Evolutionary conservation across 169 alveolate species (phyloP), one percentile per base, ranked within the genome.

Genomic region (Babesia caballi): DNA sequence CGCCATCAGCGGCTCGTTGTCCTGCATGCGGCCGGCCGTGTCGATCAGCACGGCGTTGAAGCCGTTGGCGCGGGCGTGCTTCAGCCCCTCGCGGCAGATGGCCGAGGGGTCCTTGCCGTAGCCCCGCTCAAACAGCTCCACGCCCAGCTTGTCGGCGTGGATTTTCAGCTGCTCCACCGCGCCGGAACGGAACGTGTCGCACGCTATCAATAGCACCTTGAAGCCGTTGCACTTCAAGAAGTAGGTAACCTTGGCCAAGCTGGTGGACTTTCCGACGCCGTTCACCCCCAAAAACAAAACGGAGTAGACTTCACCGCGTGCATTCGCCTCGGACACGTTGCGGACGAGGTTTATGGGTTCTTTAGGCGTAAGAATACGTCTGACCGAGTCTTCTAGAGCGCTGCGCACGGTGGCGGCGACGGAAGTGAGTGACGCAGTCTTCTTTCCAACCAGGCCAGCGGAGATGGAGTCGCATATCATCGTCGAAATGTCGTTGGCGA

Each of bases 1-100:
- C 63, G 95, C 93, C 99, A 98, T 98, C 63, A 98, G 92, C 6
- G 99, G 99, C 81, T 96, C 99, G 85, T 98, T 98, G 81, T 96
- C 99, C 91, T 98, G 99, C 99, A 98, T 98, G 78, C 99, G 93
- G 3, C 99, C 99, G 8, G 99, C 99, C 5, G 99, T 98, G 87
- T 98, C 99, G 33, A 98, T 96, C 38, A 98, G 92, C 8, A 98
- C 99, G 30, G 97, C 99, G 63, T 98, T 99, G 68, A 72, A 89
- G 17, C 94, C 94, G 74, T 94, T 93, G 23, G 91, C 86, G 58
- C 88, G 81, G 15, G 99, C 99, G 53, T 91, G 90, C 49, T 93
- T 61, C 38, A 97, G 81, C 28, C 99, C 99, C 75, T 96, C 98
- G 60, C 92, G 91, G 28, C 99, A 98, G 42, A 96, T 95, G 42